Base-by-base conservation (phyloP, 2,329 filamentous ascomycete genomes). In the Eurotiales sp. region DNA sequence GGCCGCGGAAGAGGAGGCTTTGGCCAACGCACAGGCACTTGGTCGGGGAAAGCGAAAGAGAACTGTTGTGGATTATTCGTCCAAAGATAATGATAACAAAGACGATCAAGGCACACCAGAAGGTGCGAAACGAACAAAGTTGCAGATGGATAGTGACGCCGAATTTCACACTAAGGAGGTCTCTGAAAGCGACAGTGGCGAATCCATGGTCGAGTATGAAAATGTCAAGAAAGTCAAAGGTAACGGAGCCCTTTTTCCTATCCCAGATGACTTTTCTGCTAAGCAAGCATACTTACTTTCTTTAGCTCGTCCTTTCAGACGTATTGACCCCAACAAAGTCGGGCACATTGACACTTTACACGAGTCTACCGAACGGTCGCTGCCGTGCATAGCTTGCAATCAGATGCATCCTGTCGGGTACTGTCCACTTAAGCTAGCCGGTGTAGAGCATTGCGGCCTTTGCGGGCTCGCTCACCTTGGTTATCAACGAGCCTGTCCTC, bases 1-100 rank as follows among this genome's bases (percentile, higher is more conserved):
- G 37, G 83, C 86, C 50, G 91, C 90, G 2, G 79, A 82, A n/a
- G 82, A 83, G 51, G 84, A 90, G 60, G 83, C 84, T 7, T 84
- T 84, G 29, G 77, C 74, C 14, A 83, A 84, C 53, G 78, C 84
- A 44, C 83, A 95, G 65, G 82, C 82, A n/a, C 82, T 96, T 43
- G 93, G 93, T 10, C 83, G 93, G 54, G 93, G 93, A 34, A 88
- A 89, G 57, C 82, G 93, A 58, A 84, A 84, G 57, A 82, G 87
- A 55, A 73, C 76, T 58, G 78, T 81, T 69, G 69, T 75, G 52
- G 58, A 63, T 54, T 67, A 67, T 36, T 45, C 55, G 6, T 50
- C 49, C 3, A 29, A 50, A 17, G 51, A 46, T 34, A 50, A 54
- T 15, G 55, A 58, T 34, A 50, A 54, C 15, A 55, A 58, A 21